Evolutionary conservation across 768 basidiomycete genomes (phyloP).

Genomic region (Naganishia randhawae): DNA sequence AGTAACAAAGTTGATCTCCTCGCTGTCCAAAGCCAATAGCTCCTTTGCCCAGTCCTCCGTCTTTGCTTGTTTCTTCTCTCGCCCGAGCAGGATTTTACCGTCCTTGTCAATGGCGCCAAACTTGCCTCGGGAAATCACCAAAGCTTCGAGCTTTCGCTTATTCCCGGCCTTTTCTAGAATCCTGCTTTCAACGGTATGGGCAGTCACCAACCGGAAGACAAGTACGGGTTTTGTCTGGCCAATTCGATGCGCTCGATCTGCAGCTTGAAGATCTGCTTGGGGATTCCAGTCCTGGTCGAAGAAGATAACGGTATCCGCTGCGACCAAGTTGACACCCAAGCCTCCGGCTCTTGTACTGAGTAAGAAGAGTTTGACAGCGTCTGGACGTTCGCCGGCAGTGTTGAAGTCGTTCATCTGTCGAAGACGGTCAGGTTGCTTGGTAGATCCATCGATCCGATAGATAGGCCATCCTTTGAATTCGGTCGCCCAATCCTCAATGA

Average conservation of each 20-base stretch:
- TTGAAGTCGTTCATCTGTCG: constrained; percentile 84
- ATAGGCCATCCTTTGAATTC: constrained; percentile 76
- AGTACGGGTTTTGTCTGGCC: constrained; percentile 88
- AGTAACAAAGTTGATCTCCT: constrained; percentile 82
- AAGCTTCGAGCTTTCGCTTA: constrained; percentile 77
- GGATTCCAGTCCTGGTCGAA: constrained; percentile 88
- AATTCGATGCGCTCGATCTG: constrained; percentile 92
- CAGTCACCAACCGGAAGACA: constrained; percentile 79
- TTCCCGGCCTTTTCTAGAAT: constrained; percentile 71
- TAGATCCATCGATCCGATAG: constrained; percentile 89
- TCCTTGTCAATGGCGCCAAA: constrained; percentile 66
- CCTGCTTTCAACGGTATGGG: constrained; percentile 75
- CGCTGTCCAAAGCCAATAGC: constrained; percentile 73
- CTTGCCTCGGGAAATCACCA: constrained; percentile 94
- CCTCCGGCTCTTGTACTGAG: constrained; percentile 96
- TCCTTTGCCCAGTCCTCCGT: constrained; percentile 71
- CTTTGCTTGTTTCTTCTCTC: constrained; percentile 30
- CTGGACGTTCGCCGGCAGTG: constrained; percentile 59
- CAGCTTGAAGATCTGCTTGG: constrained; percentile 94
- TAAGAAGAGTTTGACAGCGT: constrained; percentile 54
- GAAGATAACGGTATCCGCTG: constrained; percentile 72
- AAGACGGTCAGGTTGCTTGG: constrained; percentile 72
- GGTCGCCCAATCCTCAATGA: constrained; percentile 87
- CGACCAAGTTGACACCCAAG: constrained; percentile 77
- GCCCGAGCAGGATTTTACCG: constrained; percentile 51